Conservation (phyloP, 2,329 filamentous ascomycete species). For the Trichocomaceae sp. region DNA sequence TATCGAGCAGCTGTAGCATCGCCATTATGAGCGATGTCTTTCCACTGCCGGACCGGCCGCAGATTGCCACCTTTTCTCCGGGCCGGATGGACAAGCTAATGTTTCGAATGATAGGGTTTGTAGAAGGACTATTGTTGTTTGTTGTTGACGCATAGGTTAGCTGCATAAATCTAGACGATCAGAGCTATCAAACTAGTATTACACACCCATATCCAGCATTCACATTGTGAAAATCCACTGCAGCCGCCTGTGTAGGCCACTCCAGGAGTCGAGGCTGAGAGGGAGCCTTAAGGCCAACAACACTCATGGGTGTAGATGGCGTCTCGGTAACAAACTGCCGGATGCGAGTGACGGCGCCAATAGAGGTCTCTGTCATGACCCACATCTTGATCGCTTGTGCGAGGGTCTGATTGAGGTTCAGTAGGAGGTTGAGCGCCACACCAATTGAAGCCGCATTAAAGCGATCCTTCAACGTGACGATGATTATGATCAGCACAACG, state of each 20-base stretch:
- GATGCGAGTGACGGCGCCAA: slow-evolving; percentile 51
- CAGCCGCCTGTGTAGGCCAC: too few species aligned
- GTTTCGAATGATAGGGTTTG: slow-evolving; percentile 36
- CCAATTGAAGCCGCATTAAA: slow-evolving; percentile 46
- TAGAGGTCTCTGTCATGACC: slow-evolving; percentile 52
- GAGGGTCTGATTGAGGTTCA: slow-evolving; percentile 48
- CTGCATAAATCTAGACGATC: too few species aligned
- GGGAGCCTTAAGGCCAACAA: slow-evolving; percentile 32
- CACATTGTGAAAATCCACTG: too few species aligned
- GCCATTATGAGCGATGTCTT: slow-evolving; percentile 38
- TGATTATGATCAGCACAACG: slow-evolving; percentile 43
- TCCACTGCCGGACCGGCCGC: slow-evolving; percentile 31
- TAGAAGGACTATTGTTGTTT: slow-evolving; percentile 14
- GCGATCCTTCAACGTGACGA: slow-evolving; percentile 38
- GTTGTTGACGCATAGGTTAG: too few species aligned
- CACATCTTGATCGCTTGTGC: slow-evolving; percentile 47
- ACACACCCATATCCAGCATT: too few species aligned
- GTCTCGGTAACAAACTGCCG: slow-evolving; percentile 45
- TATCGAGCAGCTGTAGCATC: slow-evolving; percentile 38
- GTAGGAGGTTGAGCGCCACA: slow-evolving; percentile 49
- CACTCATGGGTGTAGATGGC: slow-evolving; percentile 28
- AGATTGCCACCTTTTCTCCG: slow-evolving; percentile 37
- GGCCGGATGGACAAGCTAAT: slow-evolving; percentile 35
- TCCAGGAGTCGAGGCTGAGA: slow-evolving; percentile 21
- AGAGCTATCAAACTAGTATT: too few species aligned